phyloP scores from a whole-genome alignment of 2,329 filamentous ascomycete genomes.

The Nakataea oryzae region DNA sequence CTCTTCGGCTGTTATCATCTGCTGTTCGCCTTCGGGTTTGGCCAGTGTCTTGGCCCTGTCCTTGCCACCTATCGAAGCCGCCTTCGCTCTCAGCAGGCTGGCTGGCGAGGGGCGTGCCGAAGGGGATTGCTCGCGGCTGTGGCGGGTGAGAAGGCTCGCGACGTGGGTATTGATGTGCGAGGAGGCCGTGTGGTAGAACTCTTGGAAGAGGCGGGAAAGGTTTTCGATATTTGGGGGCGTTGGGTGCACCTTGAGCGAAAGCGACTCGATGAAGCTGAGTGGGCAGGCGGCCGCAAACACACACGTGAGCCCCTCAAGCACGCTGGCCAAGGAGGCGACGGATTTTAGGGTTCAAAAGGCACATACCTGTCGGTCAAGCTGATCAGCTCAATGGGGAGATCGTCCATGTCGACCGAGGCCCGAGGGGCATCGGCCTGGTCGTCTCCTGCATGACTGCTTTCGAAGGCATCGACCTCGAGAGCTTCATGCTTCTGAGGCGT shows the following conservation, averaged over 20 bases:
- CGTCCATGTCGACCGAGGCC: slow-evolving; percentile 64
- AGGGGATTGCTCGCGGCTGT: slow-evolving; percentile 57
- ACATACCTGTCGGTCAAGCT: slow-evolving; percentile 76
- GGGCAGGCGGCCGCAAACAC: slow-evolving; percentile 3
- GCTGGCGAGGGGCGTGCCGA: slow-evolving; percentile 46
- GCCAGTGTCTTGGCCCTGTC: slow-evolving; percentile 33
- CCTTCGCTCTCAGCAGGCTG: slow-evolving; percentile 45
- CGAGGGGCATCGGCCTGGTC: slow-evolving; percentile 35
- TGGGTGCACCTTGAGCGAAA: slow-evolving; percentile 78
- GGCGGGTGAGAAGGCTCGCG: slow-evolving; percentile 62
- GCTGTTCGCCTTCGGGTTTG: slow-evolving; percentile 47
- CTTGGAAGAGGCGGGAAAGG: slow-evolving; percentile 81
- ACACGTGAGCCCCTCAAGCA: not conserved
- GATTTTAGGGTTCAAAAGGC: not conserved
- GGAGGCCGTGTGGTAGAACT: slow-evolving; percentile 78
- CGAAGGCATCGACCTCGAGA: slow-evolving; percentile 33
- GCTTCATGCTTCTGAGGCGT: not conserved
- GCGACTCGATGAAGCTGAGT: slow-evolving; percentile 75
- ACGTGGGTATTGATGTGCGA: slow-evolving; percentile 82
- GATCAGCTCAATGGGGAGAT: slow-evolving; percentile 87
- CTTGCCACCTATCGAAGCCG: slow-evolving; percentile 39
- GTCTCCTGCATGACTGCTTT: slow-evolving; percentile 32
- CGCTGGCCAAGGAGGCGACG: not conserved
- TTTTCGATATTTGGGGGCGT: slow-evolving; percentile 75
- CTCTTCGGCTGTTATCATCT: slow-evolving; percentile 86